Evolutionary conservation across 179 eudicot species (phyloP).

Genomic region (Gypsophila paniculata): DNA sequence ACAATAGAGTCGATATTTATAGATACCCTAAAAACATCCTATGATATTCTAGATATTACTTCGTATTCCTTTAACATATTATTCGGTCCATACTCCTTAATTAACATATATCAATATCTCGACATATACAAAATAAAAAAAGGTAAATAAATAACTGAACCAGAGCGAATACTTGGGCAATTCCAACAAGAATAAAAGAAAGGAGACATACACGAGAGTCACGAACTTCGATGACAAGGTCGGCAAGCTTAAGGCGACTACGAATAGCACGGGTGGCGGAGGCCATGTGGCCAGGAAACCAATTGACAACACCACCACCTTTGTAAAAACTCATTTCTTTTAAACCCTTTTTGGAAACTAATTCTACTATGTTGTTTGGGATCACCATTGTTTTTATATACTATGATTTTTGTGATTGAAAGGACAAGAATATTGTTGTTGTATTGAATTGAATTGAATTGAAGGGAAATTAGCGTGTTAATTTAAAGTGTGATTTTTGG

Average conservation of each 20-base stretch:
- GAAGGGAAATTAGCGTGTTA: no score
- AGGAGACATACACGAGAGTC: constrained; percentile 57
- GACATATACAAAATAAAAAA: neutral
- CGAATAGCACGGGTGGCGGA: constrained; percentile 94
- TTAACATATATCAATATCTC: no score
- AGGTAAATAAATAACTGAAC: no score
- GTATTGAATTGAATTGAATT: no score
- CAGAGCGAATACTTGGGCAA: no score
- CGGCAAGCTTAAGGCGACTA: constrained; percentile 81
- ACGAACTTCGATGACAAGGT: constrained; percentile 91
- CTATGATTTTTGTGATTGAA: no score
- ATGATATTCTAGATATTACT: no score
- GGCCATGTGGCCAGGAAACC: constrained; percentile 99
- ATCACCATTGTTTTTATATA: neutral
- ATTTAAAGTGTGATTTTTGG: neutral
- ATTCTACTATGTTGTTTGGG: neutral
- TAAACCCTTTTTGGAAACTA: constrained; percentile 38
- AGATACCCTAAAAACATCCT: no score
- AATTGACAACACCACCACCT: constrained; percentile 76
- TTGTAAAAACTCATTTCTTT: constrained; percentile 68
- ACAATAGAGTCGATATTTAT: no score
- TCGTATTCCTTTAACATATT: no score
- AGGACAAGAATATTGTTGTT: no score
- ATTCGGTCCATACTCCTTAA: no score
- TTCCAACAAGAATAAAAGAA: neutral